Base-by-base conservation (phyloP, 1,139 yeast species). In the Suhomyces yuchorum region DNA sequence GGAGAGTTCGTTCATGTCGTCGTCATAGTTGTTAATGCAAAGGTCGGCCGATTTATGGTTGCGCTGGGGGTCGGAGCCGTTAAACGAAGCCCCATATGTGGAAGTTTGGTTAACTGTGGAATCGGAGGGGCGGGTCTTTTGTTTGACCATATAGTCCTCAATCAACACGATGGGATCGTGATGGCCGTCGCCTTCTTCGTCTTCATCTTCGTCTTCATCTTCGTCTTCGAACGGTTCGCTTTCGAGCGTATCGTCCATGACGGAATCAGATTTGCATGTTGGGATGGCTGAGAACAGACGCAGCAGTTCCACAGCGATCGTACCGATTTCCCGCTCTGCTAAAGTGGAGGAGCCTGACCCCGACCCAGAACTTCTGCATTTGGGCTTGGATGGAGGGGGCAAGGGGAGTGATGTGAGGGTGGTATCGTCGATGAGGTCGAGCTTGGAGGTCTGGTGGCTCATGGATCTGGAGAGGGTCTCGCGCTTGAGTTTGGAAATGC, bases 391-490 rank as follows among this genome's bases (percentile, higher is more conserved):
- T 1, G 85, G 87, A 18, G 85, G 86, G 3, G 86, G 82, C 33
- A 82, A 61, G 5, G 90, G 90, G 53, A 84, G 77, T 2, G 90
- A 84, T 0, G 92, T 85, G 46, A 86, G 65, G 17, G 78, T 77
- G 7, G 78, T 73, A 56, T 75, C 81, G 58, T 86, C 90, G 5
- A 85, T 71, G 48, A 85, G 68, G 53, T 85, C 91, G 11, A 86
- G 67, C 48, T 75, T 75, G 1, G 91, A 85, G 14, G 66, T 65
- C 11, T 70, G 67, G 39, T 60, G 63, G 33, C 43, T 40, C 30
- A 52, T 41, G 8, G 42, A 37, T n/a, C 28, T 24, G 60, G 63
- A 37, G 51, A 37, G 34, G 11, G 48, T 35, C 14, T 37, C 43
- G 6, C 46, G 38, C 22, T 41, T 39, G 22, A 37, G 33, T 22